A percentile compares a stretch with the other conserved stretches of the same genome.
phyloP scores from a whole-genome alignment of 768 basidiomycete species.

The Suillus clintonianus region DNA sequence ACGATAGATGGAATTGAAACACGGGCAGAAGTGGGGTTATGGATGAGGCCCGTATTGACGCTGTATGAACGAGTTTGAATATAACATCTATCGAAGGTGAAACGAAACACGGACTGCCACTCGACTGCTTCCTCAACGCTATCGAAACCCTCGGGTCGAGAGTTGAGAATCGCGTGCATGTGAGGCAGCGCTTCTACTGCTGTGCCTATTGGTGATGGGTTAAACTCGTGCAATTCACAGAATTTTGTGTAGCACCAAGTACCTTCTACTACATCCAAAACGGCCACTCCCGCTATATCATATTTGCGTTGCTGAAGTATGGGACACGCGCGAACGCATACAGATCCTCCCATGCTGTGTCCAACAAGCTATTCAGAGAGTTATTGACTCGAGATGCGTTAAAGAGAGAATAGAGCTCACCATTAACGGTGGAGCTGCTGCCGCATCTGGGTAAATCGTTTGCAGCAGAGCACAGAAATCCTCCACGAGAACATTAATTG shows the following conservation, averaged over 20 bases:
- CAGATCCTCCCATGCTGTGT: slow-evolving; percentile 96
- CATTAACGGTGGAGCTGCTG: slow-evolving; percentile 67
- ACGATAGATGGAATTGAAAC: slow-evolving; percentile 87
- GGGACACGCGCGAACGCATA: slow-evolving; percentile 72
- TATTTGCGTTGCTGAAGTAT: slow-evolving; percentile 68
- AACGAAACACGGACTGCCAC: slow-evolving; percentile 82
- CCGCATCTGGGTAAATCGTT: slow-evolving; percentile 67
- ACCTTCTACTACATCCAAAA: slow-evolving; percentile 92
- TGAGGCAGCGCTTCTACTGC: slow-evolving; percentile 91
- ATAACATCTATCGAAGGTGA: background rate
- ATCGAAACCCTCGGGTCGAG: slow-evolving; percentile 83
- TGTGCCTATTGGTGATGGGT: slow-evolving; percentile 55
- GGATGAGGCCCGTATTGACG: slow-evolving; percentile 77
- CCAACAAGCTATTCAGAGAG: slow-evolving; percentile 68
- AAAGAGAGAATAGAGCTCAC: slow-evolving; percentile 42
- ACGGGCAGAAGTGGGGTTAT: slow-evolving; percentile 79
- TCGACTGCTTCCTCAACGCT: slow-evolving; percentile 84
- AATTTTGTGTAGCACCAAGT: background rate
- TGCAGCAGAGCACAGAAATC: slow-evolving; percentile 76
- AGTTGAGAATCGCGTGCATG: slow-evolving; percentile 87
- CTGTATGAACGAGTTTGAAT: slow-evolving; percentile 41
- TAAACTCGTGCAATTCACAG: background rate
- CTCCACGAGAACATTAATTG: slow-evolving; percentile 66
- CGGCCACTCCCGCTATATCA: slow-evolving; percentile 72
- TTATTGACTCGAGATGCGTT: background rate